These are phyloP conservation scores for Pythium rhizo-oryzae DNA, from an alignment of 352 stramenopile genomes.

Conservation along the genomic window DNA sequence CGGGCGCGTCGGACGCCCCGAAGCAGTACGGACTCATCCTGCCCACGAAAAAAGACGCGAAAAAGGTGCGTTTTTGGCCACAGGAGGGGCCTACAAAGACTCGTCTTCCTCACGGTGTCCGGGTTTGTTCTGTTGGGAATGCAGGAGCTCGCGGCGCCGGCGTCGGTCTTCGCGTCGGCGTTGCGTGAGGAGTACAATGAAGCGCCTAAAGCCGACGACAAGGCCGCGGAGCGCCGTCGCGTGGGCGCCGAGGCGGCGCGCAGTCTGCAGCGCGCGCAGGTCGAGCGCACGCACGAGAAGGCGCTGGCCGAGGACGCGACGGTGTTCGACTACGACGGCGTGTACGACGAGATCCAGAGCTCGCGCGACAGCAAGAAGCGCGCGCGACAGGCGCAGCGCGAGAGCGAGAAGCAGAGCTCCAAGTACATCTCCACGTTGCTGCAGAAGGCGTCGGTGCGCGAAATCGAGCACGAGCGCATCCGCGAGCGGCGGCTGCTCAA, in stretches of 20 bases:
- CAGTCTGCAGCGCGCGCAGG: slow-evolving; percentile 52
- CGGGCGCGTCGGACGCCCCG: slow-evolving; percentile 14
- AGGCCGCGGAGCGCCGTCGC: slow-evolving; percentile 29
- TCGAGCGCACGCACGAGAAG: slow-evolving; percentile 52
- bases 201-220: not conserved
- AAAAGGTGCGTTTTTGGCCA: slow-evolving; percentile 30
- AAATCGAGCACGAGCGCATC: slow-evolving; percentile 90
- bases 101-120: too few relatives aligned
- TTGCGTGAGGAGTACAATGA: not conserved
- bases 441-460: slow-evolving; percentile 88
- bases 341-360: slow-evolving; percentile 88
- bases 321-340: slow-evolving; percentile 91
- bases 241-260: slow-evolving; percentile 54
- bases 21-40: slow-evolving; percentile 56
- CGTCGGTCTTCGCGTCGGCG: slow-evolving; percentile 11
- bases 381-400: slow-evolving; percentile 48
- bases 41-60: slow-evolving; percentile 34
- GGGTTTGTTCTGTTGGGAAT: slow-evolving; percentile 26
- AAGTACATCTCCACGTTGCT: slow-evolving; percentile 92
- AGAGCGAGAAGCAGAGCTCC: slow-evolving; percentile 68
- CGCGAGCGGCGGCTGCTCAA: slow-evolving; percentile 85
- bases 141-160: slow-evolving; percentile 31
- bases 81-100: not conserved
- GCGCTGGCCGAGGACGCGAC: slow-evolving; percentile 76
- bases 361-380: slow-evolving; percentile 38